Base-by-base conservation (phyloP, 2,329 filamentous ascomycete genomes). In the Alternaria ventricosa region DNA sequence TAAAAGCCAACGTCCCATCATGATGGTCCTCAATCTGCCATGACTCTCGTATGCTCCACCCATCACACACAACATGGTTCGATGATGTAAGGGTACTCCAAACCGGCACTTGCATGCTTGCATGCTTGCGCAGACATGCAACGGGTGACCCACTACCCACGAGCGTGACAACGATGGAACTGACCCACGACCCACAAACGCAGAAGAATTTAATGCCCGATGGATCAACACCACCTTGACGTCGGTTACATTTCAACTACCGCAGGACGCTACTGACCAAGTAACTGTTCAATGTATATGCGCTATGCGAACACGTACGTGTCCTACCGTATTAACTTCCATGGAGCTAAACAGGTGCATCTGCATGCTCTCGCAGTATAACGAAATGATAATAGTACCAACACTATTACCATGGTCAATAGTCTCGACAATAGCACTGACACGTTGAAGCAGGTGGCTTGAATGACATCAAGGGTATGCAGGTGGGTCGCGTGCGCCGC, bases 401-500 rank as follows among this genome's bases (percentile, higher is more conserved):
- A 41, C 5, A 53, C 49, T 36, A 41, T 36, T 41, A 20, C 45
- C 18, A 3, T 41, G 1, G 15, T 41, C 36, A 18, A 41, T 41
- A 41, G 36, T 41, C n/a, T 43, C 23, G 18, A 22, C 30, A 25
- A 44, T 18, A 27, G 20, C 20, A 22, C 20, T 22, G 12, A 10
- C 15, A 22, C 33, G 23, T 10, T 20, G 22, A 28, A 23, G 53
- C 33, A 36, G 33, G 33, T 36, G 33, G 33, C 18, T 41, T 41
- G 36, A 23, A 27, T 25, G 46, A 55, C 53, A 55, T 55, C 15
- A 44, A 55, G 51, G 22, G 28, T 44, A 44, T 44, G 33, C 45
- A 41, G 18, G 55, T 57, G 45, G 28, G 44, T 57, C 44, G 44
- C 44, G 49, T 36, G 53, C 36, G 36, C 49, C 61, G 13, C 61